Conservation (phyloP, 306 rosid genomes). For the Citrullus amarus region DNA sequence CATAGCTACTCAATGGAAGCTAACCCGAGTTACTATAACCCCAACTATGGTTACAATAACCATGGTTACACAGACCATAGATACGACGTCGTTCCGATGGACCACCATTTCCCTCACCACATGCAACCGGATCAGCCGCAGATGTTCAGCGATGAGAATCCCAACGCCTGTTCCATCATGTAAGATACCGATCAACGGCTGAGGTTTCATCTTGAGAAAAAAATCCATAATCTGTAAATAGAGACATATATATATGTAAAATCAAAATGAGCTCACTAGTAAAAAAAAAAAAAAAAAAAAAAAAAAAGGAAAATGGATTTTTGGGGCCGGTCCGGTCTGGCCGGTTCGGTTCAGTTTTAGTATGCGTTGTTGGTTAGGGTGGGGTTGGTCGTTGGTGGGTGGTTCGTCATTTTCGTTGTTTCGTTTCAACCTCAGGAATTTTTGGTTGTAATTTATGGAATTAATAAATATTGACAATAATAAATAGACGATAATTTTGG, state of each 20-base stretch:
- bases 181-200: conserved; percentile 15
- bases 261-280: neutral
- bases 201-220: neutral
- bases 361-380: neutral
- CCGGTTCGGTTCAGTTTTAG: neutral
- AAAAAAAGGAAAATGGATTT: neutral
- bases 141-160: conserved; percentile 57
- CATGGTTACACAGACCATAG: conserved; percentile 11
- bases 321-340: neutral
- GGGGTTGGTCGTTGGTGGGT: neutral
- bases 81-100: conserved; percentile 10
- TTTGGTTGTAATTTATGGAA: conserved; percentile 6
- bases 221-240: conserved; percentile 4
- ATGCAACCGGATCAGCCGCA: conserved; percentile 15
- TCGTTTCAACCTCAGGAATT: neutral
- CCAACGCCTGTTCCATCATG: conserved; percentile 55
- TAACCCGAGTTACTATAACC: conserved; percentile 18
- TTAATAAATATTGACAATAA: neutral
- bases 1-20: conserved; percentile 20
- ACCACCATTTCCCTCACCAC: neutral
- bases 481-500: neutral
- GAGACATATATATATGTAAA: neutral
- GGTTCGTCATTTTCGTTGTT: neutral
- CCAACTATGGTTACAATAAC: neutral
- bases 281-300: neutral